phyloP scores from a whole-genome alignment of 2,329 filamentous ascomycete species.

The Aspergillus aculeatus region DNA sequence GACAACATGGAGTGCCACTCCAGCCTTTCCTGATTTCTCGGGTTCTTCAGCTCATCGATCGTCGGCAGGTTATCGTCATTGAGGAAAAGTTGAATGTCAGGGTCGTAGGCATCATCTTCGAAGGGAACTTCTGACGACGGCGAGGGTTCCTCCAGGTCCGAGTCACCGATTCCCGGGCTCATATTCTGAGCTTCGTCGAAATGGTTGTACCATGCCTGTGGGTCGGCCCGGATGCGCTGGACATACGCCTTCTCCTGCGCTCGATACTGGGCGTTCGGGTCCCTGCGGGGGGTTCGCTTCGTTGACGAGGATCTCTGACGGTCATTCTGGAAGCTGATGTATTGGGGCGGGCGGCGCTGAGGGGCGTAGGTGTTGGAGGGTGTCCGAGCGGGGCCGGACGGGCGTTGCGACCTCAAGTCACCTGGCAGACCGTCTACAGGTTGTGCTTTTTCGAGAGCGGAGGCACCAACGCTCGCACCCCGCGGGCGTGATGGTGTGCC shows the following conservation, averaged over 20 bases:
- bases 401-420: constrained; percentile 60
- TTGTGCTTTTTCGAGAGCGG: constrained; percentile 41
- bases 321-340: constrained; percentile 47
- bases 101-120: constrained; percentile 80
- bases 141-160: constrained; percentile 87
- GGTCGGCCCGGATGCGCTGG: constrained; percentile 81
- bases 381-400: constrained; percentile 67
- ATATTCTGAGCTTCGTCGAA: constrained; percentile 64
- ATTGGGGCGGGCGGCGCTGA: constrained; percentile 55
- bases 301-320: constrained; percentile 58
- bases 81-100: constrained; percentile 90
- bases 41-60: constrained; percentile 83
- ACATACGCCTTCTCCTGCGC: constrained; percentile 95
- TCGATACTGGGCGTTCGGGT: constrained; percentile 71
- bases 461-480: constrained; percentile 42
- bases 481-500: constrained; percentile 41
- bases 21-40: constrained; percentile 80
- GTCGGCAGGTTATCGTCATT: constrained; percentile 86
- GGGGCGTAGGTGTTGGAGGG: constrained; percentile 77
- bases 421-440: constrained; percentile 29
- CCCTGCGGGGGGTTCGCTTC: constrained; percentile 55
- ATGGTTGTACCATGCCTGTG: constrained; percentile 67
- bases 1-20: constrained; percentile 99
- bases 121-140: constrained; percentile 79
- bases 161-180: constrained; percentile 69